Evolutionary conservation across 331 rosid species (phyloP).

Genomic region (Ulmus americana): DNA sequence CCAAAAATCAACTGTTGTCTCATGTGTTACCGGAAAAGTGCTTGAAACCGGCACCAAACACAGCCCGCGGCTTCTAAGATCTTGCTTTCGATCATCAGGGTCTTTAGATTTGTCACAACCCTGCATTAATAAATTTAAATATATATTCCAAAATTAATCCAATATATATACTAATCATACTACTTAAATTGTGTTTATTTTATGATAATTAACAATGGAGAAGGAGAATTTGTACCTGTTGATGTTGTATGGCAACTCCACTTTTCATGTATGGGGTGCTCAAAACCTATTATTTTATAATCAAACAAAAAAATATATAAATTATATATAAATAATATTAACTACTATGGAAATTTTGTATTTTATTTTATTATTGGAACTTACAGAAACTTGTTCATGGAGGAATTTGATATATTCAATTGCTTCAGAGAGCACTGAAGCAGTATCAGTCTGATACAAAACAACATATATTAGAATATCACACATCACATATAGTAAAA

Average conservation of each 20-base stretch:
- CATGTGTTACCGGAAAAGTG: slow-evolving; percentile 87
- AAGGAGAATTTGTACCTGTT: slow-evolving; percentile 46
- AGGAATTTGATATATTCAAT: slow-evolving; percentile 91
- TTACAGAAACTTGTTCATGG: slow-evolving; percentile 90
- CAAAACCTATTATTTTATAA: slow-evolving; percentile 45
- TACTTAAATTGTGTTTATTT: neutral
- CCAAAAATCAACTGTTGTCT: slow-evolving; percentile 91
- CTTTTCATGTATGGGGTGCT: slow-evolving; percentile 91
- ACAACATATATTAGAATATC: slow-evolving; percentile 2
- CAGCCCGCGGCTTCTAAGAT: slow-evolving; percentile 85
- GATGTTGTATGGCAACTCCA: slow-evolving; percentile 77
- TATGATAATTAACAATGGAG: neutral
- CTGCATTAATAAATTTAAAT: slow-evolving; percentile 30
- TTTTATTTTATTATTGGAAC: slow-evolving; percentile 31
- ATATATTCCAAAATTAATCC: neutral
- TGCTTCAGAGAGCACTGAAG: slow-evolving; percentile 99
- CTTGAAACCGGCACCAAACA: slow-evolving; percentile 93
- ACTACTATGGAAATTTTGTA: neutral
- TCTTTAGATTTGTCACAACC: slow-evolving; percentile 65
- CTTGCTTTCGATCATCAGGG: slow-evolving; percentile 65
- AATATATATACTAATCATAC: neutral
- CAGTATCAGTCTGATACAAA: slow-evolving; percentile 91
- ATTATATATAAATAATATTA: neutral
- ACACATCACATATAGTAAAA: neutral
- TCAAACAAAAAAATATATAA: neutral